phyloP scores from a whole-genome alignment of 2,329 filamentous ascomycete genomes.

The Aspergillus ochraceus region DNA sequence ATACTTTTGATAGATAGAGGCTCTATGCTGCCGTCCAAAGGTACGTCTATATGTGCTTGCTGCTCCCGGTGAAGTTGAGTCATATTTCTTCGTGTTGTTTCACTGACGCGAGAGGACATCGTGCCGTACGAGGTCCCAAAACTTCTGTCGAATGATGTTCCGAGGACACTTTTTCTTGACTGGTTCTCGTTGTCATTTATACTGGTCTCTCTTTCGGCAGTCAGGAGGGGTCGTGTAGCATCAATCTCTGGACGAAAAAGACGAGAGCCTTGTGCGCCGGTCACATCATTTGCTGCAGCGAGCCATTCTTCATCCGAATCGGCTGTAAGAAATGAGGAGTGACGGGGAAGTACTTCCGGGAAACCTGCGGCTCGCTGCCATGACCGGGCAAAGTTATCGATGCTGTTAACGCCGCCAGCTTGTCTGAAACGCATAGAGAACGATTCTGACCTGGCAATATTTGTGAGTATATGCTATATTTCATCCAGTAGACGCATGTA shows the following conservation, averaged over 20 bases:
- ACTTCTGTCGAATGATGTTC: constrained; percentile 68
- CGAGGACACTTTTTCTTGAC: constrained; percentile 23
- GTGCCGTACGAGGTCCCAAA: constrained; percentile 66
- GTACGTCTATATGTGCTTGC: constrained; percentile 43
- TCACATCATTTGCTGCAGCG: constrained; percentile 20
- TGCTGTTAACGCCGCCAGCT: constrained; percentile 87
- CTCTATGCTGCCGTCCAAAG: constrained; percentile 61
- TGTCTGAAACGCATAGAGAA: constrained; percentile 56
- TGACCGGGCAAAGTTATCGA: constrained; percentile 88
- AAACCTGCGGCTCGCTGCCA: constrained; percentile 91
- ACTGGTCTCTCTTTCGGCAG: constrained; percentile 25
- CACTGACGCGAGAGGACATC: constrained; percentile 57
- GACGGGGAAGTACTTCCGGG: constrained; percentile 79
- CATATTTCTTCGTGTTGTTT: constrained; percentile 57
- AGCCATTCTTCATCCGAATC: constrained; percentile 49
- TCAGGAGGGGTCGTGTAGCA: constrained; percentile 29
- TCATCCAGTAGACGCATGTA: not conserved
- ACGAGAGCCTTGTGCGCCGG: constrained; percentile 20
- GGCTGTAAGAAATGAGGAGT: constrained; percentile 69
- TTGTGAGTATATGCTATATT: not conserved
- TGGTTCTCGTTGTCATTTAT: constrained; percentile 11
- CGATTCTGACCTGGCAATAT: constrained; percentile 33
- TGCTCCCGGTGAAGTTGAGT: constrained; percentile 56
- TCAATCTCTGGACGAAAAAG: constrained; percentile 31
- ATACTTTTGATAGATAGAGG: constrained; percentile 86